Evolutionary conservation across 371 early-diverging fungal species (phyloP), one percentile per base, ranked within the genome.

Genomic region (Circinella umbellata): DNA sequence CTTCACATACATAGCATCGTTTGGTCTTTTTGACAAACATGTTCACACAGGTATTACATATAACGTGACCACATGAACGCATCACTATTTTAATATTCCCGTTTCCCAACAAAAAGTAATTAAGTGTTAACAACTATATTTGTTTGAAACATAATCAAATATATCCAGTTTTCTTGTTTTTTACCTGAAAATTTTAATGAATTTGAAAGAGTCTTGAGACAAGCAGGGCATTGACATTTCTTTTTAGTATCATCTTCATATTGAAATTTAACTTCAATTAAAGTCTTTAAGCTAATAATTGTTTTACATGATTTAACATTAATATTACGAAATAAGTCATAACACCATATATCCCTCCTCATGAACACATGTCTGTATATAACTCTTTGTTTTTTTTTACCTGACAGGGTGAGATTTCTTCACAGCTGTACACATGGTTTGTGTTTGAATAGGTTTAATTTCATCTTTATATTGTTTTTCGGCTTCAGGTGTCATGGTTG

Each of bases 1-100:
- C 76, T 27, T 94, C 93, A 65, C 98, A 98, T 6, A 93, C 90
- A 79, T 91, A 92, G 70, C 98, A 98, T 59, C 79, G 86, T 61
- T 88, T 84, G 3, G 91, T 75, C 49, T 86, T 84, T 64, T 86
- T 84, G 7, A 97, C 90, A 89, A 96, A 97, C 76, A 89, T 88
- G 61, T 78, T 75, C 46, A 89, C 82, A 71, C 98, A 98, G 27
- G 81, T 72, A 46, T 90, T 89, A 73, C 98, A 97, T 20, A 94
- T 74, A 1, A 91, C 94, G 79, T 98, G 97, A 1, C 98, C 98
- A 69, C 98, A 98, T 10, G 76, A 71, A 66, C 88, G 88, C 65
- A 94, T 77, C 3, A 95, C 95, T 88, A 78, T 42, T 9, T 42
- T 42, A 67, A 67, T 37, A 27, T 27, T 27, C 27, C 27, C 0